Percentiles rank a stretch among this genome's conserved stretches.
phyloP scores from a whole-genome alignment of 2,329 filamentous ascomycete species.

The Colletotrichum brevisporum region DNA sequence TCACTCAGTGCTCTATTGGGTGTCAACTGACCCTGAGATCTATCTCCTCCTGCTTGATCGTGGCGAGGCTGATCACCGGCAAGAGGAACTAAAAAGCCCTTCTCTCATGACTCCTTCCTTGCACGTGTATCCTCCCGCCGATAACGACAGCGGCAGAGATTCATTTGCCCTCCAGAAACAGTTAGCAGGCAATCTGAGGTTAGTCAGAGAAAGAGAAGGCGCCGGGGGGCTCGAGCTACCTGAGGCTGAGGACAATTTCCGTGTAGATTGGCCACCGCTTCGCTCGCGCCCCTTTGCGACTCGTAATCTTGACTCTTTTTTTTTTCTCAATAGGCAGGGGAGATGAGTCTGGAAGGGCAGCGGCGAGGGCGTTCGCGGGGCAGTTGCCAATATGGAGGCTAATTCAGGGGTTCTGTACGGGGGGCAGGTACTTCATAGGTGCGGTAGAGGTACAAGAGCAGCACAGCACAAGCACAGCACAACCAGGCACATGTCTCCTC shows the following conservation, averaged over 20 bases:
- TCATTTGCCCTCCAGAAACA: too few species aligned
- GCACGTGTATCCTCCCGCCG: too few species aligned
- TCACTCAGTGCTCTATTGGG: too few species aligned
- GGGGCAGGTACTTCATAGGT: too few species aligned
- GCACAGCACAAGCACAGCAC: too few species aligned
- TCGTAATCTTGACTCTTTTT: constrained; percentile 20
- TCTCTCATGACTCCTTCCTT: neutral
- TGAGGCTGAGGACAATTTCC: constrained; percentile 35
- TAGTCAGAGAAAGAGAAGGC: neutral
- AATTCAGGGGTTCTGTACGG: constrained; percentile 23
- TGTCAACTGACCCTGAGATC: too few species aligned
- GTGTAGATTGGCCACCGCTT: constrained; percentile 22
- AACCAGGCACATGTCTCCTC: too few species aligned
- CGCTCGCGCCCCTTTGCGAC: constrained; percentile 33
- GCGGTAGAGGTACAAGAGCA: too few species aligned
- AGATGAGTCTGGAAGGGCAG: constrained; percentile 5
- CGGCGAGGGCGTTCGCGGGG: constrained; percentile 5
- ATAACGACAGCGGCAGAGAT: too few species aligned
- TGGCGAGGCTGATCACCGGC: too few species aligned
- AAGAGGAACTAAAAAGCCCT: neutral
- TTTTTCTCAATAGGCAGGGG: constrained; percentile 4
- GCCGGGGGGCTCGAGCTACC: constrained; percentile 26
- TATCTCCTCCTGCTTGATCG: too few species aligned
- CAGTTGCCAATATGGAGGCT: constrained; percentile 19
- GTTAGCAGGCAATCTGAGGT: too few species aligned